Base-by-base conservation (phyloP, 257 asterid genomes). In the Plantago elongata region DNA sequence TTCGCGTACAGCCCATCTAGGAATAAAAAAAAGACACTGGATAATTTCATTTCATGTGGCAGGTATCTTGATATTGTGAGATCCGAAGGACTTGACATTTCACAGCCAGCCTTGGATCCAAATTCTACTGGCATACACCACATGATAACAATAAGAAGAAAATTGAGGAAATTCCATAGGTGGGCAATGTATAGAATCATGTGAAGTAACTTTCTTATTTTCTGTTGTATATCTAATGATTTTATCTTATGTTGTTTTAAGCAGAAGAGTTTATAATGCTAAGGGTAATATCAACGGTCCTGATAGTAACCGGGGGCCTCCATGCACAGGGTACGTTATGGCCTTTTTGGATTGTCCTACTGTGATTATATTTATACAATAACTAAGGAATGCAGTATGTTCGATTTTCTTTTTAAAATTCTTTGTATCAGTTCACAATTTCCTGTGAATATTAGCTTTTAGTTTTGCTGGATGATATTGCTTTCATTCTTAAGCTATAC, bases 61-160 rank as follows among this genome's bases (percentile, higher is more conserved):
- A 90, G 99, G 82, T 93, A 93, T 69, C 83, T 93, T 62, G 74
- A 78, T 66, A 89, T 93, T 37, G 81, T 93, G 42, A 89, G 79
- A 77, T 79, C 94, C 11, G 86, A 73, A 81, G 96, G 97, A 29
- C 81, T 93, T 15, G 97, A 89, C 68, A 89, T 93, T 74, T 93
- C 99, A 57, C 99, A 93, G 85, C 99, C 99, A 18, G 99, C 99
- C 67, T 76, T 93, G 79, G 97, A 89, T 80, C 99, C 99, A 48
- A 85, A 93, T 78, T 93, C 99, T 22, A 85, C 96, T 43, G 99
- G 95, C 55, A 93, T 93, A 78, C 99, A 93, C 65, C 99, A 87
- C 74, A 81, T 90, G 72, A 93, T 93, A 70, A 93, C 99, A 18
- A 50, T 93, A 58, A 80, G 97, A 66, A 88, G 75, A 17, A 83